Base-by-base conservation (phyloP, 257 asterid species). In the Echites panduratus region DNA sequence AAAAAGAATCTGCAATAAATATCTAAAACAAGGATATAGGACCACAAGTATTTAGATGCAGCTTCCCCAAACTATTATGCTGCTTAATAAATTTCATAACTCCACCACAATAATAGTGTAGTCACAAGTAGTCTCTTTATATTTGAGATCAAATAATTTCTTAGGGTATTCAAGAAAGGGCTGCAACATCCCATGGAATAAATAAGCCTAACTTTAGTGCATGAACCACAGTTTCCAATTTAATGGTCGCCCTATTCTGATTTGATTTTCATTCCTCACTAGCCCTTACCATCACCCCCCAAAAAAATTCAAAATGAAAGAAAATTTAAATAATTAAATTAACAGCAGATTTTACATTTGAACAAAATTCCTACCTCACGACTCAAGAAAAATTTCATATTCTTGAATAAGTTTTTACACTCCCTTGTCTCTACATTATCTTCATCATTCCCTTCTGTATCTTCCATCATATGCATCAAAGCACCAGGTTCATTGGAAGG, bases 401-500 rank as follows among this genome's bases (percentile, higher is more conserved):
- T 83, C 84, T 82, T 89, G 80, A 95, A 92, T 65, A 95, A 90
- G 53, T 75, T 80, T 86, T 81, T 87, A 72, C 98, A 95, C 77
- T 82, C 92, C 74, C 32, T 85, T 8, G 96, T 89, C 62, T 92
- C 98, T 4, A 70, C 72, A 84, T 95, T 97, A 50, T 89, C 97
- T 54, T 90, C 97, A 67, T 90, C 96, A 56, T 79, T 82, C 32
- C 64, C 75, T 54, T 77, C 82, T 68, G 84, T 84, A 70, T 85
- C 91, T 72, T 76, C 88, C 73, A 94, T 82, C 64, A 94, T 93
- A 83, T 88, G 92, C 97, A 89, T 89, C 70, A 90, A 69, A 70
- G 93, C 96, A 73, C 98, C 96, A 66, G 96, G 91, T 64, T 93
- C 97, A 82, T 91, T 90, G 41, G 96, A 85, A 78, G 94, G 88